Evolutionary conservation across 176 grass and related monocot genomes (phyloP), one percentile per base, ranked within the genome.

Genomic region (Bothriochloa decipiens): DNA sequence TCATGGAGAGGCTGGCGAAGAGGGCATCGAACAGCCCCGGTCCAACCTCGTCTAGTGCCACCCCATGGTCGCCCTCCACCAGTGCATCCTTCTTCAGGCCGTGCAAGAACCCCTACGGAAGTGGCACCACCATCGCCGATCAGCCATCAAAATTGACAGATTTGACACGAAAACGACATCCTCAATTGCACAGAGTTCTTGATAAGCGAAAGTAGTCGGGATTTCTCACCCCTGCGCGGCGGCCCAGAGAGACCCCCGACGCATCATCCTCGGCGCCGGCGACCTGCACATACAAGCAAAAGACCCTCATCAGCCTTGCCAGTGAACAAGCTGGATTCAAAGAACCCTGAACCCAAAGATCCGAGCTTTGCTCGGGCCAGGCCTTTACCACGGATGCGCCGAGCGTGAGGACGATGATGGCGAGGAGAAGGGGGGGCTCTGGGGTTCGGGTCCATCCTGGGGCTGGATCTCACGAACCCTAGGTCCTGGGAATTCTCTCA

Each of bases 1-100:
- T 97, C 91, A 94, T 97, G 47, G 89, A 97, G 46, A 97, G 83
- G 62, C 94, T 97, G 28, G 94, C 89, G 25, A 97, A 80, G 81
- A 97, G 89, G 1, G 94, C 91, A 70, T 97, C 91, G n/a, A 94
- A 94, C 66, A 94, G 70, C 41, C 94, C 91, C 11, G 89, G 87
- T 39, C 89, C 94, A 32, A 83, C 82, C 78, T 97, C 85, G 18
- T 92, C 80, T 8, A 94, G 82, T 17, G 83, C 87, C 55, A 90
- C 87, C 37, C 79, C 85, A 84, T 91, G 84, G 35, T 80, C 85
- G 25, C 65, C 82, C n/a, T 80, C 69, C 27, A 11, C 71, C 57
- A 75, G 66, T 60, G 61, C 53, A 11, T 91, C 89, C 81, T 93
- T 97, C 13, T 52, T 52, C 47, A 97, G 68, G 4, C 81, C 74